These are phyloP conservation scores for Cyathus striatus DNA, from an alignment of 768 basidiomycete species.

Conservation along the genomic window DNA sequence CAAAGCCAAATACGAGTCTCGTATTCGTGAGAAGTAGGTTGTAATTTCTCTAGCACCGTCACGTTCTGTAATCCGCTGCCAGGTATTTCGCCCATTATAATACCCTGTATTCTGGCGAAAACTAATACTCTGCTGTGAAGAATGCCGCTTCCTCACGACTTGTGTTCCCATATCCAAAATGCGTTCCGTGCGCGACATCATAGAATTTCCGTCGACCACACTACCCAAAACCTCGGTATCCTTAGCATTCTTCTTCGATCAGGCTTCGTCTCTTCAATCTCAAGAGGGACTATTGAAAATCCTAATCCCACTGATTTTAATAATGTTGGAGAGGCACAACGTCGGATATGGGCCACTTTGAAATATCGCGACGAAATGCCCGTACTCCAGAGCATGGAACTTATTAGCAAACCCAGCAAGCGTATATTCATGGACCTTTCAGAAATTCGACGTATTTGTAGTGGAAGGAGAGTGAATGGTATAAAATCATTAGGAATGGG, in stretches of 20 bases:
- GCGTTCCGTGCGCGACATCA: slow-evolving; percentile 86
- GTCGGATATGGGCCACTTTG: slow-evolving; percentile 88
- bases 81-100: too few relatives aligned
- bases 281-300: slow-evolving; percentile 65
- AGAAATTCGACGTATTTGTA: slow-evolving; percentile 76
- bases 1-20: too few relatives aligned
- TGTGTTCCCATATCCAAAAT: slow-evolving; percentile 89
- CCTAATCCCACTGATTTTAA: slow-evolving; percentile 66
- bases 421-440: slow-evolving; percentile 67
- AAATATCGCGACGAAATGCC: slow-evolving; percentile 92
- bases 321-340: slow-evolving; percentile 53
- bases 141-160: slow-evolving; percentile 70
- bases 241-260: slow-evolving; percentile 87
- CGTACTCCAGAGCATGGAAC: slow-evolving; percentile 72
- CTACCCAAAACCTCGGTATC: slow-evolving; percentile 86
- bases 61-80: too few relatives aligned
- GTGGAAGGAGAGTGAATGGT: slow-evolving; percentile 75
- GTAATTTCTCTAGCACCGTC: too few relatives aligned
- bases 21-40: too few relatives aligned
- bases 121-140: too few relatives aligned
- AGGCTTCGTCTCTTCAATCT: slow-evolving; percentile 81
- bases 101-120: too few relatives aligned
- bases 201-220: slow-evolving; percentile 73
- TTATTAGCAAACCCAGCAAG: slow-evolving; percentile 82
- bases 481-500: slow-evolving; percentile 86